phyloP scores from a whole-genome alignment of 257 asterid genomes.

The Avicennia marina region DNA sequence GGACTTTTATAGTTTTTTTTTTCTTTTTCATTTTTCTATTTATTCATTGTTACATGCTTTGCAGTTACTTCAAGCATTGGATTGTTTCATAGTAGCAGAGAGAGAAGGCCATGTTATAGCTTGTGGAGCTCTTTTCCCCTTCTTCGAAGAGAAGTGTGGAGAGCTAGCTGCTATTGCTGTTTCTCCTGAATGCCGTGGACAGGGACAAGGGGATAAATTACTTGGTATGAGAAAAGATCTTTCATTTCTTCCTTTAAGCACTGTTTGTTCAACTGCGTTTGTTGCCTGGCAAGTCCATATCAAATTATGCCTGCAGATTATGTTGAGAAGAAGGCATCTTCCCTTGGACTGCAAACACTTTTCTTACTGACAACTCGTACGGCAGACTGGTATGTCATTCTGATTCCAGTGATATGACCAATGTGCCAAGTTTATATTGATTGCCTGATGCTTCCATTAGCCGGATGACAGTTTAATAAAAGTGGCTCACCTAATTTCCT shows the following conservation, averaged over 20 bases:
- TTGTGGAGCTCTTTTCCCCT: slow-evolving; percentile 86
- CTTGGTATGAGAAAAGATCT: slow-evolving; percentile 80
- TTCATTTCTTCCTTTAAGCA: too few species aligned
- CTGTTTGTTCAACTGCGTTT: too few species aligned
- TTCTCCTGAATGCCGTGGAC: slow-evolving; percentile 97
- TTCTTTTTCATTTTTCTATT: slow-evolving; percentile 1
- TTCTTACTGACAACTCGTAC: slow-evolving; percentile 93
- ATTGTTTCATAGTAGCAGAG: slow-evolving; percentile 71
- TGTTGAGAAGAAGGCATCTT: slow-evolving; percentile 86
- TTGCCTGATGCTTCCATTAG: too few species aligned
- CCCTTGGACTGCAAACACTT: slow-evolving; percentile 69
- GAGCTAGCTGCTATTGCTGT: slow-evolving; percentile 98
- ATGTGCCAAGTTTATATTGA: too few species aligned
- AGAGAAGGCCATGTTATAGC: slow-evolving; percentile 97
- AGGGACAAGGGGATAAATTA: slow-evolving; percentile 96
- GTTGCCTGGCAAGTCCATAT: too few species aligned
- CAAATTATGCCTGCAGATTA: slow-evolving; percentile 71
- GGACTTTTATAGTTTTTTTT: slow-evolving; percentile 4
- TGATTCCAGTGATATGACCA: background rate
- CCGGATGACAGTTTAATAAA: too few species aligned
- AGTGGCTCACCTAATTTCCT: too few species aligned
- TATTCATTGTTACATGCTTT: slow-evolving; percentile 8
- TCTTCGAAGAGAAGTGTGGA: slow-evolving; percentile 71
- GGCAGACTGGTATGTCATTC: slow-evolving; percentile 77
- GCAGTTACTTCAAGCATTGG: slow-evolving; percentile 63